phyloP scores from a whole-genome alignment of 768 basidiomycete species.

The Russula earlei region DNA sequence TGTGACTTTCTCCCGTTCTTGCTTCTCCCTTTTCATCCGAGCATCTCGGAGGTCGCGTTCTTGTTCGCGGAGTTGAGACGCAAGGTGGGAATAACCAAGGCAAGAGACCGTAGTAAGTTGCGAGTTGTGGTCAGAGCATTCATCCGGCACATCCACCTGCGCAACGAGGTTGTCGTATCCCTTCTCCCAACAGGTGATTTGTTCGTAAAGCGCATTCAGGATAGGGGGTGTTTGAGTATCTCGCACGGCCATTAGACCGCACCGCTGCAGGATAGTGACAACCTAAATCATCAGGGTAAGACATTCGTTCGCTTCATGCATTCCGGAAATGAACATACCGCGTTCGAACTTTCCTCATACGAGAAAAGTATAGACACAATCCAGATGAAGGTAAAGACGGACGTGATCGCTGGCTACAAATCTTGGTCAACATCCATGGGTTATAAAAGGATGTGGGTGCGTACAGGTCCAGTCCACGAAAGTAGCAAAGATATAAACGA shows the following conservation, averaged over 20 bases:
- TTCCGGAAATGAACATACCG: background rate
- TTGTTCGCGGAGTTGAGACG: background rate
- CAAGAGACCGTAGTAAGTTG: background rate
- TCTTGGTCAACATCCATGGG: background rate
- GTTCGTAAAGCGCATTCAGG: conserved; percentile 2
- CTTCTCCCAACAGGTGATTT: background rate
- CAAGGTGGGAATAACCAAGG: background rate
- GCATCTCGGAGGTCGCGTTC: background rate
- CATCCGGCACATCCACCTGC: background rate
- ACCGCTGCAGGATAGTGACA: background rate
- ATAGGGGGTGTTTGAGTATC: conserved; percentile 1
- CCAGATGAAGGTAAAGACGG: background rate
- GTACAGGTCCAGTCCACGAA: conserved; percentile 5
- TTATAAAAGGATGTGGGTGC: background rate
- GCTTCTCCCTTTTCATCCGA: background rate
- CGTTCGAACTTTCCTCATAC: background rate
- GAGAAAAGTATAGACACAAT: background rate
- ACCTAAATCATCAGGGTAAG: background rate
- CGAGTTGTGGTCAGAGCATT: background rate
- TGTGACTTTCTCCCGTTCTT: background rate
- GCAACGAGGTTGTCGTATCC: background rate
- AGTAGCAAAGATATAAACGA: background rate
- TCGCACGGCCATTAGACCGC: background rate
- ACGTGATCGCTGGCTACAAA: background rate
- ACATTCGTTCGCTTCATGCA: background rate